Evolutionary conservation across 1,139 yeast species (phyloP), one percentile per base, ranked within the genome.

Genomic region (Hyphopichia burtonii): DNA sequence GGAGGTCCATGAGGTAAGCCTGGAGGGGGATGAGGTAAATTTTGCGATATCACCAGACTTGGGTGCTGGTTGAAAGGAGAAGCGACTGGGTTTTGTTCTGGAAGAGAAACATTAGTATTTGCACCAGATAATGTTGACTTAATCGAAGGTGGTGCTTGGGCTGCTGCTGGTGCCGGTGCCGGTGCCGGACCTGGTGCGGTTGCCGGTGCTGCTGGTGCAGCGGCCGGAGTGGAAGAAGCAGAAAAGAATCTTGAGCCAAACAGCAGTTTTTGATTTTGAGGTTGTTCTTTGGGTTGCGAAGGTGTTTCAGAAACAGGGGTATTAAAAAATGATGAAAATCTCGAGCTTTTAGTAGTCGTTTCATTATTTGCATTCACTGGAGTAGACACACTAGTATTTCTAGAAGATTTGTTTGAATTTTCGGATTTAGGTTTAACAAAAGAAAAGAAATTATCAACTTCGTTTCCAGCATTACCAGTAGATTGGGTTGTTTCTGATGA

Each of bases 371-470:
- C 27, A 34, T 34, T 18, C 31, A 35, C 16, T 2, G 52, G 54
- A 28, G 48, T 45, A 31, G 53, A 44, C 19, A 40, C 32, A 36
- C 48, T 36, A 42, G 42, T 33, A 45, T 47, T 27, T 42, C 49
- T 45, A 36, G 40, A 40, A 4, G 46, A 27, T 18, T 27, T 27
- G 22, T 54, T 54, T 9, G 28, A 18, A 12, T 42, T n/a, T 16
- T 50, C 45, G n/a, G 39, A 44, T 20, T 52, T 57, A 15, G 74
- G 66, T 44, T 66, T 68, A 28, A 66, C 74, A 50, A 74, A 69
- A 1, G 80, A 72, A 51, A 78, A 78, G 54, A 78, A 78, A 48
- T 65, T 73, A 49, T 78, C 83, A 39, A 76, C 78, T 25, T 75
- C 77, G 47, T 76, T 76, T 14, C 71, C 70, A 23, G 65, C 60